Conservation (phyloP, 495 filamentous ascomycete species). For the Trichocladium uniseriatum region DNA sequence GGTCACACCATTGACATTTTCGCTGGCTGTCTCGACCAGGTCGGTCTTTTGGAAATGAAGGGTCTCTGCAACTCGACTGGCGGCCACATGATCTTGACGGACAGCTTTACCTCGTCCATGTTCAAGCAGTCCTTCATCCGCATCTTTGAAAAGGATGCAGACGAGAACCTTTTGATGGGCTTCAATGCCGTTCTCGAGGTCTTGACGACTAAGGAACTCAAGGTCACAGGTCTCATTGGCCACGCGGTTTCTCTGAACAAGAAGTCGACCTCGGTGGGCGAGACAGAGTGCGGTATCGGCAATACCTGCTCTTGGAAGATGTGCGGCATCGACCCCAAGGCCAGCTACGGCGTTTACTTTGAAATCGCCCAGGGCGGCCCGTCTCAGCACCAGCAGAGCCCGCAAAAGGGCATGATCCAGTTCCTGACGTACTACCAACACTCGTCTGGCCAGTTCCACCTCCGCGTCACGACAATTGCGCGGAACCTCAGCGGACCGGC, state of each 20-base stretch:
- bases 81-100: constrained; percentile 96
- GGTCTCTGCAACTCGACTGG: constrained; percentile 92
- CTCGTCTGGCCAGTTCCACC: constrained; percentile 89
- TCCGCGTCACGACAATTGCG: constrained; percentile 89
- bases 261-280: constrained; percentile 92
- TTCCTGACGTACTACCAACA: constrained; percentile 99
- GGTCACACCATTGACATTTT: constrained; percentile 97
- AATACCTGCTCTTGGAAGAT: constrained; percentile 99
- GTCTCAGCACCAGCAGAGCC: constrained; percentile 71
- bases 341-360: constrained; percentile 95
- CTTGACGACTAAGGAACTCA: constrained; percentile 94
- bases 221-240: constrained; percentile 96
- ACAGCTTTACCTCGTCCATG: constrained; percentile 98
- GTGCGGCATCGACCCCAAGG: constrained; percentile 90
- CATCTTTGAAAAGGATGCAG: constrained; percentile 91
- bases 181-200: constrained; percentile 98
- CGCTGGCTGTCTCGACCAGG: constrained; percentile 95
- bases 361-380: constrained; percentile 95
- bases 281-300: constrained; percentile 97
- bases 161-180: constrained; percentile 93
- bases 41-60: constrained; percentile 98
- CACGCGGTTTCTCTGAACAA: constrained; percentile 96
- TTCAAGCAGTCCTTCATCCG: constrained; percentile 99
- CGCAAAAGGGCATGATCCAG: constrained; percentile 93
- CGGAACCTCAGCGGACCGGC: constrained; percentile 88